Base-by-base conservation (phyloP, 305 asterid species). In the Fraxinus floribunda region DNA sequence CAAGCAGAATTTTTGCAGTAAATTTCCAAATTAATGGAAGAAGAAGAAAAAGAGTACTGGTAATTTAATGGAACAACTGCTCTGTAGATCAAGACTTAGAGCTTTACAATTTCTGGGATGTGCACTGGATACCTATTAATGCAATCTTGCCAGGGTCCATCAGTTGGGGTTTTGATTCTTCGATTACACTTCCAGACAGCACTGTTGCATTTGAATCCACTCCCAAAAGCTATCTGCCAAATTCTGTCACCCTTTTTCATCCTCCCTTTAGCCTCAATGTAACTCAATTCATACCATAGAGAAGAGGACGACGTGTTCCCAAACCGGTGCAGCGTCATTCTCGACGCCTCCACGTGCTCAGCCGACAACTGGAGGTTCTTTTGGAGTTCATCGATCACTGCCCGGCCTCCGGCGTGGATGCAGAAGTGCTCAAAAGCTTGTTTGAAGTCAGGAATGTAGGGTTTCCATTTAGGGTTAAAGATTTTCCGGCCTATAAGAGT, bases 361-460 rank as follows among this genome's bases (percentile, higher is more conserved):
- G 90, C 90, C 64, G 94, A 94, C 44, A 94, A 81, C 84, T 87
- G 90, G 2, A 94, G 94, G 46, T 88, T 91, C 88, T 89, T 94
- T 88, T 94, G 98, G 18, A 92, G 93, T 88, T 94, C 97, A 75
- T 94, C 95, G 76, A 94, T 94, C 71, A 94, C 97, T 4, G 98
- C 98, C 20, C 98, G 64, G 0, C 98, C 97, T 0, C 97, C 97
- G 5, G 97, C 98, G 81, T 93, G 98, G 76, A 93, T 93, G 76
- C 98, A 94, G 76, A 94, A 94, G 79, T 92, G 98, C 79, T 94
- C 98, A 66, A 93, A 91, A 0, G 98, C 98, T 75, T 89, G 91
- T 34, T 91, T 94, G 88, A 94, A 94, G 55, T 94, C 98, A 0
- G 98, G 98, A 5, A 94, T 94, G 68, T 92, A 94, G 0, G 98